A percentile compares a stretch with the other conserved stretches of the same genome.
Conservation (phyloP, 1,284 basidiomycete species). For the Irpex sp. region DNA sequence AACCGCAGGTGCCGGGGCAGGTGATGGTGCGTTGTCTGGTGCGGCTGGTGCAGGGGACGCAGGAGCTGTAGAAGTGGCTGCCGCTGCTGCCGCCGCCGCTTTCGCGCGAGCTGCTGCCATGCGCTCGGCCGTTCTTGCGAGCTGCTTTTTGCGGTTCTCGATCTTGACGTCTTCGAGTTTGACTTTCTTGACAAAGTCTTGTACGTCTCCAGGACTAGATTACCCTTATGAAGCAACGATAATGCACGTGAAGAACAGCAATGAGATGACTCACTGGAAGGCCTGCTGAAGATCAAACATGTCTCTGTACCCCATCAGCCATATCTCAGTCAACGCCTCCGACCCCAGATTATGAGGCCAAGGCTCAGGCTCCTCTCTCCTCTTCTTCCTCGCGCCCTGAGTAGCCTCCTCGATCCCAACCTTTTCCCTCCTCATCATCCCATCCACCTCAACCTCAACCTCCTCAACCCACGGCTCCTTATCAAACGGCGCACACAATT, state of each 20-base stretch:
- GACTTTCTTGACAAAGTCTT: constrained; percentile 65
- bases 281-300: constrained; percentile 55
- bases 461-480: constrained; percentile 54
- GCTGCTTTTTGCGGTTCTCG: constrained; percentile 49
- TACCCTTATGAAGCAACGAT: too few relatives aligned
- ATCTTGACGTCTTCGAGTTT: constrained; percentile 61
- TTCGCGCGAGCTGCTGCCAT: constrained; percentile 39
- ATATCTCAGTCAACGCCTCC: constrained; percentile 67
- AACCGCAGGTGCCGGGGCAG: constrained; percentile 5
- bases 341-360: constrained; percentile 62
- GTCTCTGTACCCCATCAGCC: constrained; percentile 71
- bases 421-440: constrained; percentile 27
- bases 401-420: constrained; percentile 62
- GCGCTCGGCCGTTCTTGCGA: constrained; percentile 44
- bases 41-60: constrained; percentile 16
- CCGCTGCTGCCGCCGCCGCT: constrained; percentile 28
- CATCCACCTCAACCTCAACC: constrained; percentile 30
- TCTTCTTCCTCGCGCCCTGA: constrained; percentile 38
- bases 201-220: constrained; percentile 59
- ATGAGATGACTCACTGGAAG: constrained; percentile 46
- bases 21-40: constrained; percentile 10
- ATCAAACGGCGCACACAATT: constrained; percentile 71
- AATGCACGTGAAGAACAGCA: background rate
- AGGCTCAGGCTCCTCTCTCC: constrained; percentile 48
- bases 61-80: constrained; percentile 17